Base-by-base conservation (phyloP, 208 protist species). In the Wallacemonas rigidus region DNA sequence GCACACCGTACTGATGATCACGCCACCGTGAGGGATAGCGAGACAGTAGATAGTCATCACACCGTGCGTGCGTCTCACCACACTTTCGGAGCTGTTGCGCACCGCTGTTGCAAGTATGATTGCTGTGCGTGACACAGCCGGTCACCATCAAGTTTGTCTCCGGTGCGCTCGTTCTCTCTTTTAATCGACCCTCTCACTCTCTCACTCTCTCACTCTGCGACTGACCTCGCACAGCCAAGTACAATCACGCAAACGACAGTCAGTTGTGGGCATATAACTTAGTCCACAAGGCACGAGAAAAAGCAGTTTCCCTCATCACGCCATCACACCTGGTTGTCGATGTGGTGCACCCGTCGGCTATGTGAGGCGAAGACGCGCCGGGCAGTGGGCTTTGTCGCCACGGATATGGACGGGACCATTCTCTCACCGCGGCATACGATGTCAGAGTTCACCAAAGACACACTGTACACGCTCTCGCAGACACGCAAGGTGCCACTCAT, bases 381-480 rank as follows among this genome's bases (percentile, higher is more conserved):
- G 5, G 73, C 75, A 3, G 76, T 80, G 45, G 55, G 41, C 38
- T 60, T 69, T 38, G 76, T 76, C 17, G 77, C 73, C 39, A 80
- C 78, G 3, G 81, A 91, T 74, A 82, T 91, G 72, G 81, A 91
- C 50, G 83, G 86, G 41, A 89, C 83, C 11, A 43, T 88, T 26
- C 72, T 91, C 15, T 67, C 41, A 3, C 76, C 79, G 1, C 38
- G 80, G 2, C 81, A 88, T 64, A 65, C 38, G 45, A 62, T 87
- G 43, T 71, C 81, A 3, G 2, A 56, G 39, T 71, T 60, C 40
- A 83, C 80, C 0, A 54, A 68, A 2, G 54, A 70, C 1, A 71
- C 84, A 4, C 48, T 91, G 26, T 17, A 71, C 11, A 9, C 15
- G 35, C 67, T 86, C 35, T 50, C 43, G 41, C 43, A 68, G 17